Conservation (phyloP, 176 grass and related monocot genomes). For the Oryza meridionalis region DNA sequence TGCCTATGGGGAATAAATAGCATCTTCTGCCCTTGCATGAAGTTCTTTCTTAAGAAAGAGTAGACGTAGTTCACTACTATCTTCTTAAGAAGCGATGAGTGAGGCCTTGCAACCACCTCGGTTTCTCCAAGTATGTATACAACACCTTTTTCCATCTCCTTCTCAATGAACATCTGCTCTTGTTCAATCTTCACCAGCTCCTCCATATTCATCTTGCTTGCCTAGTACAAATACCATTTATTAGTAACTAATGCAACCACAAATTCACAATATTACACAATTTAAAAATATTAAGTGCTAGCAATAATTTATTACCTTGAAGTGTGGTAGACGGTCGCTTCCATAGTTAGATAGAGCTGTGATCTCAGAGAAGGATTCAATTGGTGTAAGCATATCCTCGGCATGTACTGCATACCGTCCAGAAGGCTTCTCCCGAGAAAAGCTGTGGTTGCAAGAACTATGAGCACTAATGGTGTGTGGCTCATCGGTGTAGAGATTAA, state of each 20-base stretch:
- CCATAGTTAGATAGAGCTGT: neutral
- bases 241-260: neutral
- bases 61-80: slow-evolving; percentile 46
- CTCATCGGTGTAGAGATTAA: slow-evolving; percentile 15
- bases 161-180: slow-evolving; percentile 37
- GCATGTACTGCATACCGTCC: slow-evolving; percentile 22
- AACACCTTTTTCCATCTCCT: slow-evolving; percentile 44
- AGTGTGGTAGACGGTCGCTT: slow-evolving; percentile 24
- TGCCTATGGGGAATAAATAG: slow-evolving; percentile 41
- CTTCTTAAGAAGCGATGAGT: slow-evolving; percentile 40
- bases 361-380: slow-evolving; percentile 42
- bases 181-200: slow-evolving; percentile 44
- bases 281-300: neutral
- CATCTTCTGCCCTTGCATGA: slow-evolving; percentile 47
- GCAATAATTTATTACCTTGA: slow-evolving; percentile 21
- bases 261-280: too few species aligned
- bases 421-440: slow-evolving; percentile 32
- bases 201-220: slow-evolving; percentile 26
- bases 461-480: neutral
- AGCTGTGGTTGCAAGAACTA: neutral
- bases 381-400: slow-evolving; percentile 37
- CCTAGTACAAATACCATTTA: neutral
- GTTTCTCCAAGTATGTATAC: slow-evolving; percentile 51
- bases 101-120: slow-evolving; percentile 45
- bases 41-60: slow-evolving; percentile 55